These are phyloP conservation scores for Coleophoma cylindrospora DNA, from an alignment of 2,329 filamentous ascomycete species.

Conservation along the genomic window DNA sequence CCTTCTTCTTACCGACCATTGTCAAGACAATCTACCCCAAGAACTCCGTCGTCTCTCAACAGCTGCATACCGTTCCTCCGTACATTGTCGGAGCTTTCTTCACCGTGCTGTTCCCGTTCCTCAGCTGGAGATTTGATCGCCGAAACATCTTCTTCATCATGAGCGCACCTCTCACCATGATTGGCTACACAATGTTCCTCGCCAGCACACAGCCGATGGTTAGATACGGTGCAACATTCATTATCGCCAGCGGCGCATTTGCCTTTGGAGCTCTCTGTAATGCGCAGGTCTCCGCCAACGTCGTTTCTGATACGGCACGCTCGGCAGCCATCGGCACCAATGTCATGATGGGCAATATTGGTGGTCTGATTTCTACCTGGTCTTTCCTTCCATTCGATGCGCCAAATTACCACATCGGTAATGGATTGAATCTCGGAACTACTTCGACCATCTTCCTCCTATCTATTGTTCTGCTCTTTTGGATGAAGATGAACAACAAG, in stretches of 20 bases:
- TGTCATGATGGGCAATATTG: conserved; percentile 71
- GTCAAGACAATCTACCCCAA: conserved; percentile 62
- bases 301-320: conserved; percentile 65
- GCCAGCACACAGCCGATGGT: conserved; percentile 44
- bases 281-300: conserved; percentile 64
- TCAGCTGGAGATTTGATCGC: conserved; percentile 55
- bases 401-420: conserved; percentile 65
- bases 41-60: conserved; percentile 49
- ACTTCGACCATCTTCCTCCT: conserved; percentile 49
- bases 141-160: conserved; percentile 57
- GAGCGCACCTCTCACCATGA: conserved; percentile 58
- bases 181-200: conserved; percentile 68
- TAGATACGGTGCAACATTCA: conserved; percentile 66
- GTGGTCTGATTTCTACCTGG: conserved; percentile 63
- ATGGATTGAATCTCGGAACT: conserved; percentile 64
- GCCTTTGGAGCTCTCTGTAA: conserved; percentile 60
- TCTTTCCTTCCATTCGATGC: conserved; percentile 57
- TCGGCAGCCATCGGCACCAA: conserved; percentile 61
- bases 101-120: conserved; percentile 41
- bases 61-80: conserved; percentile 41
- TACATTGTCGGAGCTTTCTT: conserved; percentile 59
- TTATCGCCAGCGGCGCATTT: conserved; percentile 62
- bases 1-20: conserved; percentile 68
- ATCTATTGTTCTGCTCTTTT: conserved; percentile 43
- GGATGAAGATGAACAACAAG: conserved; percentile 60